These are phyloP conservation scores for Saposhnikovia divaricata DNA, from an alignment of 129 eudicot genomes.

Conservation along the genomic window DNA sequence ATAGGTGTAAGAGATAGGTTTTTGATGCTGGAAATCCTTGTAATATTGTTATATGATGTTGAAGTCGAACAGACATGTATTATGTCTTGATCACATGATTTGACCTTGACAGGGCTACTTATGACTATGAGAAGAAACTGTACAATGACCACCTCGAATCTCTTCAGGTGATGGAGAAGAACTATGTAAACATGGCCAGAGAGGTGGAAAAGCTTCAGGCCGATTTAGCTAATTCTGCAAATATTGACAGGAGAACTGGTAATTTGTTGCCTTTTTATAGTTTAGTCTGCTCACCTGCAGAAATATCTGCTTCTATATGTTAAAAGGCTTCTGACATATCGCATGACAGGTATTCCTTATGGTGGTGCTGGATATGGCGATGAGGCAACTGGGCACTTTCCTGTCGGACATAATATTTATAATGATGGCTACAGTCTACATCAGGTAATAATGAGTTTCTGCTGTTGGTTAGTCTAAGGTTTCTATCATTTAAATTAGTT, in stretches of 20 bases:
- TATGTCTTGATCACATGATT: not conserved
- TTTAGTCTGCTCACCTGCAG: not conserved
- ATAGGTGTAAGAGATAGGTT: not conserved
- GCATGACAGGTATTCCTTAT: constrained; percentile 43
- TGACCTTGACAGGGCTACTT: constrained; percentile 57
- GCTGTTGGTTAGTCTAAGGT: not conserved
- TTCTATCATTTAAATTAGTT: not conserved
- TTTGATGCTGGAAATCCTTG: not conserved
- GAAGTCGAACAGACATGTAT: not conserved
- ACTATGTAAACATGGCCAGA: constrained; percentile 78
- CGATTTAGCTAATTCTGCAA: constrained; percentile 61
- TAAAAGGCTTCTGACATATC: not conserved
- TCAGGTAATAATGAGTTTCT: not conserved
- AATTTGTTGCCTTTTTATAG: not conserved
- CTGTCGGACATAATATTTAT: constrained; percentile 26
- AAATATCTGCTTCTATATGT: not conserved
- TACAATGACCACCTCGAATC: constrained; percentile 90
- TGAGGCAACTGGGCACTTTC: constrained; percentile 4
- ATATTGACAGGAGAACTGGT: constrained; percentile 67
- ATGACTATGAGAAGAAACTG: constrained; percentile 75
- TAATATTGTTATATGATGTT: not conserved
- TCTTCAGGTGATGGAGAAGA: constrained; percentile 97
- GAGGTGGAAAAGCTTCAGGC: constrained; percentile 94
- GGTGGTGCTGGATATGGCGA: constrained; percentile 26
- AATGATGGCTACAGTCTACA: constrained; percentile 36